phyloP scores from a whole-genome alignment of 257 asterid genomes.

The Solanum arcanum region DNA sequence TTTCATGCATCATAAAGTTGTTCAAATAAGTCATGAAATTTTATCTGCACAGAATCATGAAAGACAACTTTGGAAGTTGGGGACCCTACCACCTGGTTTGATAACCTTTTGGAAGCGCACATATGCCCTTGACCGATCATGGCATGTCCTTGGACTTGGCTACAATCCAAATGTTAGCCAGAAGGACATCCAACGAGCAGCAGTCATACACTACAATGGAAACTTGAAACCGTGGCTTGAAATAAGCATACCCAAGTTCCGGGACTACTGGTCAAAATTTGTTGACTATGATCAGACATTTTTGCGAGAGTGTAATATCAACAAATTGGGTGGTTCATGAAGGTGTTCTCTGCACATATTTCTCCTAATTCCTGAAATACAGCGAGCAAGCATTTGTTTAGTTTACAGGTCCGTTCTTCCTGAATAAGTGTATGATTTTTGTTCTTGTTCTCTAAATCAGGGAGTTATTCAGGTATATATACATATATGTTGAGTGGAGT shows the following conservation, averaged over 20 bases:
- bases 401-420: conserved; percentile 1
- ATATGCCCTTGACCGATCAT: conserved; percentile 51
- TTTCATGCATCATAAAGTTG: not conserved
- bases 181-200: conserved; percentile 76
- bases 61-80: conserved; percentile 81
- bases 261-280: conserved; percentile 60
- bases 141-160: conserved; percentile 97
- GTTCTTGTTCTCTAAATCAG: not conserved
- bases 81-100: conserved; percentile 90
- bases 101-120: conserved; percentile 83
- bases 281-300: conserved; percentile 61
- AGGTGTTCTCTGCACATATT: not conserved
- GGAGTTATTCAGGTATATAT: conserved; percentile 1
- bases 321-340: conserved; percentile 22
- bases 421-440: not conserved
- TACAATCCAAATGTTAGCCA: conserved; percentile 56
- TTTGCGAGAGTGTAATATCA: conserved; percentile 82
- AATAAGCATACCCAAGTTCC: conserved; percentile 70
- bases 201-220: conserved; percentile 80
- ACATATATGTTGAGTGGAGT: not conserved
- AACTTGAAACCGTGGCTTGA: conserved; percentile 97
- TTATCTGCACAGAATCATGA: conserved; percentile 55
- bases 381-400: not conserved
- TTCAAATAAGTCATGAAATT: not conserved
- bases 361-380: not conserved